Percentiles rank a stretch among this genome's conserved stretches.
phyloP scores from a whole-genome alignment of 371 early-diverging fungal genomes.

The Zopfochytrium polystomum region DNA sequence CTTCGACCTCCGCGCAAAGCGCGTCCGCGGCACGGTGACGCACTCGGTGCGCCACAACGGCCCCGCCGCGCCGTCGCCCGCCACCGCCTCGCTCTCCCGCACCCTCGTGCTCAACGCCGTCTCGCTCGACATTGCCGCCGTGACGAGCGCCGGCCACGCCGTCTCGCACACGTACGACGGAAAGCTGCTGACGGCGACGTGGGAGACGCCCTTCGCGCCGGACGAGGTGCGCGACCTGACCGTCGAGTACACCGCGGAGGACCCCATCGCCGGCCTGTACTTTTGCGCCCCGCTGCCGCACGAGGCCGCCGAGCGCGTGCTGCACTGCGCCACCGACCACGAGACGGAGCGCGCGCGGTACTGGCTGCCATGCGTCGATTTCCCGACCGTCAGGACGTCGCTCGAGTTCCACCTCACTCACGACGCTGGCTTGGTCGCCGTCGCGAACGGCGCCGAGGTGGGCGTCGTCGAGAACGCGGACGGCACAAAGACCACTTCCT shows the following conservation, averaged over 20 bases:
- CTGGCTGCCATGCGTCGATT: constrained; percentile 62
- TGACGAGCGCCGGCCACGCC: neutral
- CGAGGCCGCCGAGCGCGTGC: constrained; percentile 11
- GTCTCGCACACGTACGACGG: neutral
- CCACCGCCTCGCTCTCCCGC: neutral
- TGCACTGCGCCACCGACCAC: constrained; percentile 35
- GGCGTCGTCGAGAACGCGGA: constrained; percentile 16
- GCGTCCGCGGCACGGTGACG: neutral
- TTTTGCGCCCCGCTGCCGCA: constrained; percentile 30
- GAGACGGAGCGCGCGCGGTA: constrained; percentile 51
- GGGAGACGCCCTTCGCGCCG: neutral
- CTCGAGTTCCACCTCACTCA: constrained; percentile 49
- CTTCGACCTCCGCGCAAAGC: neutral
- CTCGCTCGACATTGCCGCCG: neutral
- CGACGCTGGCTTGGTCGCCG: constrained; percentile 37
- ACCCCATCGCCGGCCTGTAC: constrained; percentile 38
- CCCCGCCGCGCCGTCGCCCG: neutral
- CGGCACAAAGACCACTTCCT: constrained; percentile 41
- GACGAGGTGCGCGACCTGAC: neutral
- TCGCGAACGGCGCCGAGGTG: constrained; percentile 52
- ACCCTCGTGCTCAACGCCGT: neutral
- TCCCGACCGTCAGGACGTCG: constrained; percentile 52
- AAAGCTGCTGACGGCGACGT: neutral
- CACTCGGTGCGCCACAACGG: neutral
- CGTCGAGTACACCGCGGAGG: neutral